Percentiles rank a stretch among this genome's conserved stretches.
phyloP scores from a whole-genome alignment of 2,329 filamentous ascomycete species.

The Ophiosphaerella narmari region DNA sequence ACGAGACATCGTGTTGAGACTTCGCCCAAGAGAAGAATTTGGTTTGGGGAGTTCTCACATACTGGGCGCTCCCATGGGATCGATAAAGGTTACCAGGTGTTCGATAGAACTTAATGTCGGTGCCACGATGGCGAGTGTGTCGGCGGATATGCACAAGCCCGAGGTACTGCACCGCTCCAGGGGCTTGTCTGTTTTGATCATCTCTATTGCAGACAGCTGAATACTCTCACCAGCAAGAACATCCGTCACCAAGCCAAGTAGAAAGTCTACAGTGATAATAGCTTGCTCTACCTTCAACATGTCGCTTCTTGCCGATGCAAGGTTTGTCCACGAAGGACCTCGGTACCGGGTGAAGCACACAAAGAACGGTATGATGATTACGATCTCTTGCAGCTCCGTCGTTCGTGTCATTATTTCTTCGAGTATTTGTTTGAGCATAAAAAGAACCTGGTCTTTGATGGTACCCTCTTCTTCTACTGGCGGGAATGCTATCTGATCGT shows the following conservation, averaged over 20 bases:
- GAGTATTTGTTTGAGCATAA: not conserved
- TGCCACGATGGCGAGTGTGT: too few relatives aligned
- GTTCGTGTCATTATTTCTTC: not conserved
- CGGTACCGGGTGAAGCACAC: not conserved
- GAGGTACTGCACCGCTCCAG: too few relatives aligned
- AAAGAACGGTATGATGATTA: constrained; percentile 5
- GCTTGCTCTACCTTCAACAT: not conserved
- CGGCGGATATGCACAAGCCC: too few relatives aligned
- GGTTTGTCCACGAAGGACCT: not conserved
- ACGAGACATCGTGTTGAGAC: not conserved
- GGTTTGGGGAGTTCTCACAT: too few relatives aligned
- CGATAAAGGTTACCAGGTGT: not conserved
- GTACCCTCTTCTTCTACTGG: not conserved
- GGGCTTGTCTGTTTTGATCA: not conserved
- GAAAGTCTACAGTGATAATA: too few relatives aligned
- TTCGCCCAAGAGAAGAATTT: not conserved
- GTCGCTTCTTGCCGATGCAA: not conserved
- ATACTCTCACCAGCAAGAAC: too few relatives aligned
- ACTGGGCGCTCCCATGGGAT: not conserved
- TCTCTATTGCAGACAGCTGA: not conserved
- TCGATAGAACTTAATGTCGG: not conserved
- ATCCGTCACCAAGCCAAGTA: too few relatives aligned
- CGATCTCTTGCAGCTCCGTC: not conserved
- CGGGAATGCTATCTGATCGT: not conserved
- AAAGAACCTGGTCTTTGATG: constrained; percentile 1